Evolutionary conservation across 345 rosid genomes (phyloP).

Genomic region (Pugionium dolabratum): DNA sequence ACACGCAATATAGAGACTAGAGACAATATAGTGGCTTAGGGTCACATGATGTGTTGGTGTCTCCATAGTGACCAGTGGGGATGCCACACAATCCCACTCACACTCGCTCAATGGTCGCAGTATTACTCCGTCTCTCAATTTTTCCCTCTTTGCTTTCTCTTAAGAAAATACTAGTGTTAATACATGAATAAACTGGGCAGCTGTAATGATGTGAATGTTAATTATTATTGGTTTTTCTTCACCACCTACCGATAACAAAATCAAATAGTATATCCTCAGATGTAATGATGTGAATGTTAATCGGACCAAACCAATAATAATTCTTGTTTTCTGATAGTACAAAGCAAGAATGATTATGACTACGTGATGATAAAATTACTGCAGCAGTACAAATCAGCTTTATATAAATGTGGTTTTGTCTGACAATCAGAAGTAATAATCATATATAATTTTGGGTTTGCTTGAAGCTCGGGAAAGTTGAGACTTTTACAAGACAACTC

Average conservation of each 20-base stretch:
- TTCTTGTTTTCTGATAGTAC: slow-evolving; percentile 21
- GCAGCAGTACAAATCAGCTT: slow-evolving; percentile 37
- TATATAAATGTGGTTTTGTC: slow-evolving; percentile 34
- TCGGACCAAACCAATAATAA: slow-evolving; percentile 11
- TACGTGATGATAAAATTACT: slow-evolving; percentile 26
- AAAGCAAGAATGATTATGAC: slow-evolving; percentile 37
- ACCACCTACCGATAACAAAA: slow-evolving; percentile 3
- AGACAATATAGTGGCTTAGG: slow-evolving; percentile 34
- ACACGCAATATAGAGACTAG: slow-evolving; percentile 19
- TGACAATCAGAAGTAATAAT: slow-evolving; percentile 36
- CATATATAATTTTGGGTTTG: slow-evolving; percentile 35
- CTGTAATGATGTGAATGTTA: too few relatives aligned
- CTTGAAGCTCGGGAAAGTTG: slow-evolving; percentile 45
- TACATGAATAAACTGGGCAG: too few relatives aligned
- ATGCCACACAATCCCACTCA: slow-evolving; percentile 24
- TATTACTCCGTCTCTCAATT: slow-evolving; percentile 23
- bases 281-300: slow-evolving; percentile 11
- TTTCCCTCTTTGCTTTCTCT: background rate
- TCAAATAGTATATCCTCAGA: slow-evolving; percentile 1
- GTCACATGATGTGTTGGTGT: slow-evolving; percentile 39
- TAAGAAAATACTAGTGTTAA: too few relatives aligned
- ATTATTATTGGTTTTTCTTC: background rate
- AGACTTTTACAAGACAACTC: slow-evolving; percentile 29
- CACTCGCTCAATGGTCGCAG: slow-evolving; percentile 38
- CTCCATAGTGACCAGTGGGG: slow-evolving; percentile 29